Conservation (phyloP, 2,329 filamentous ascomycete genomes). For the Epichloe hybrida region DNA sequence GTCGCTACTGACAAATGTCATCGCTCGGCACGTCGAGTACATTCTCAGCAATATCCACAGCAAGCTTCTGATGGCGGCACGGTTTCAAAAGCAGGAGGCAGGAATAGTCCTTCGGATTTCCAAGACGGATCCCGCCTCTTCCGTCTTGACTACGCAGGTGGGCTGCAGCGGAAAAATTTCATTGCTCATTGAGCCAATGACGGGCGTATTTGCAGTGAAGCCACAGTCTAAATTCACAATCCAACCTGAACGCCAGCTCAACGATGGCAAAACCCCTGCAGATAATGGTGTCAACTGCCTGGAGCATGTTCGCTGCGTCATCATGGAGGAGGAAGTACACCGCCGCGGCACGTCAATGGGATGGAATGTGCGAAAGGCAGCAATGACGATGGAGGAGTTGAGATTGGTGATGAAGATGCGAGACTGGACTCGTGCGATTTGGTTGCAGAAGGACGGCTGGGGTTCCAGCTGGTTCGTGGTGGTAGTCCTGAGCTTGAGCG, state of each 20-base stretch:
- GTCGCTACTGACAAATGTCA: conserved; percentile 55
- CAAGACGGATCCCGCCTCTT: conserved; percentile 49
- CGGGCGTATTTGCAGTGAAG: conserved; percentile 60
- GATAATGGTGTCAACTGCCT: conserved; percentile 44
- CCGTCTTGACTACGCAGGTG: conserved; percentile 54
- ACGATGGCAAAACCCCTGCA: conserved; percentile 41
- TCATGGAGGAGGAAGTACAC: conserved; percentile 47
- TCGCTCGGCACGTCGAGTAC: conserved; percentile 60
- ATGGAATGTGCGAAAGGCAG: conserved; percentile 42
- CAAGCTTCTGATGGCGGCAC: conserved; percentile 42
- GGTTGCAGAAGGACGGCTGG: conserved; percentile 65
- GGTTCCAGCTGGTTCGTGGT: conserved; percentile 57
- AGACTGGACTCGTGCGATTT: conserved; percentile 49
- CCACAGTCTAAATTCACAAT: conserved; percentile 45
- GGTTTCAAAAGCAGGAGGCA: conserved; percentile 48
- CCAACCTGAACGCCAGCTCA: conserved; percentile 52
- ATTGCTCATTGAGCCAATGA: conserved; percentile 61
- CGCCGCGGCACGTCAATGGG: conserved; percentile 47
- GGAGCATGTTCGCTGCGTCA: conserved; percentile 47
- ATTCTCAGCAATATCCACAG: conserved; percentile 55
- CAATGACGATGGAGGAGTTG: conserved; percentile 39
- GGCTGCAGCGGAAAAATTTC: conserved; percentile 46
- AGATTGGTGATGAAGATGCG: conserved; percentile 49
- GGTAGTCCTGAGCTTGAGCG: conserved; percentile 54
- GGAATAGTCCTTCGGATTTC: conserved; percentile 45